Percentiles rank a stretch among this genome's conserved stretches.
These are phyloP conservation scores for Phialemonium atrogriseum DNA, from an alignment of 2,329 filamentous ascomycete species.

Conservation along the genomic window DNA sequence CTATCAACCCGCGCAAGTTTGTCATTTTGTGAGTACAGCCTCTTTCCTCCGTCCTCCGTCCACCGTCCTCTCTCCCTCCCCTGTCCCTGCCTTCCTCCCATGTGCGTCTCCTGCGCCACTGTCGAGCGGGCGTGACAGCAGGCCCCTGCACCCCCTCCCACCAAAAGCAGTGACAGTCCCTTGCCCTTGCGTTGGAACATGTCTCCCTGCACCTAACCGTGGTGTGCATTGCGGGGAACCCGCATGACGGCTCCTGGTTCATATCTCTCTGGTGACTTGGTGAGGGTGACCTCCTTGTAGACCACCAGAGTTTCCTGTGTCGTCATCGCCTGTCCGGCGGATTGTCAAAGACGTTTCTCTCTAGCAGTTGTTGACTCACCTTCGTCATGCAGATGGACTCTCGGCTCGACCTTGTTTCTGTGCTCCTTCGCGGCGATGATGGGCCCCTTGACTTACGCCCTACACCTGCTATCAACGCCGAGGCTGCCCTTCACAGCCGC, in stretches of 20 bases:
- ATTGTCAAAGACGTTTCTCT: neutral
- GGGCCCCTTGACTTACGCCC: conserved; percentile 75
- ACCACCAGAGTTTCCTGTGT: neutral
- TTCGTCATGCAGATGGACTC: conserved; percentile 66
- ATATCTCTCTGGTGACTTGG: conserved; percentile 12
- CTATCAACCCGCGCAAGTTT: conserved; percentile 83
- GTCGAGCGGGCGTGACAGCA: neutral
- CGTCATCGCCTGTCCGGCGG: conserved; percentile 2
- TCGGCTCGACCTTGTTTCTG: conserved; percentile 85
- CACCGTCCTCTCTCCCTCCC: neutral
- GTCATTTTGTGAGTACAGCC: conserved; percentile 77
- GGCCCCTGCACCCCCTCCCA: neutral
- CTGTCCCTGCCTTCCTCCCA: neutral
- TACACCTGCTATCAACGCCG: conserved; percentile 76
- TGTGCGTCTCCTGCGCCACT: conserved; percentile 6
- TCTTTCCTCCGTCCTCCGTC: neutral
- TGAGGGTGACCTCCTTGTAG: conserved; percentile 12
- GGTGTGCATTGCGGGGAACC: conserved; percentile 19
- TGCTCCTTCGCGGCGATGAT: conserved; percentile 90
- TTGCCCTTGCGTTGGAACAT: conserved; percentile 9
- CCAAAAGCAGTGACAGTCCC: neutral
- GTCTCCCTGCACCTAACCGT: conserved; percentile 26
- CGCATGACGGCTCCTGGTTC: conserved; percentile 13
- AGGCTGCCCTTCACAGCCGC: conserved; percentile 87
- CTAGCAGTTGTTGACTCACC: conserved; percentile 7